phyloP scores from a whole-genome alignment of 2,329 filamentous ascomycete species.

The Cordyceps militaris region DNA sequence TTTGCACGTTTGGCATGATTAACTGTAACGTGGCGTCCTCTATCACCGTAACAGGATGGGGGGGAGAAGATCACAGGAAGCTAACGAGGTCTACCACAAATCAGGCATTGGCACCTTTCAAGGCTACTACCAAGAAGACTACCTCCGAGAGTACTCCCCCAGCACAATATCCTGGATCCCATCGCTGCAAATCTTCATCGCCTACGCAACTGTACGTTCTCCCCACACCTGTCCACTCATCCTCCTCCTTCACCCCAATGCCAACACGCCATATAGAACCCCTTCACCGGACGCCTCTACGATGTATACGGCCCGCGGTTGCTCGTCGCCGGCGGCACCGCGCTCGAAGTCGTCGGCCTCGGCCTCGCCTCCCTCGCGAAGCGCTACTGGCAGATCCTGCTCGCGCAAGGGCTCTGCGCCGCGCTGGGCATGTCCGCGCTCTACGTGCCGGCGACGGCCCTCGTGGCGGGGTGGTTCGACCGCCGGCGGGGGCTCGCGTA shows the following conservation, averaged over 20 bases:
- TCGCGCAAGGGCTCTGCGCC: slow-evolving; percentile 12
- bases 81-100: not conserved
- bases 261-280: slow-evolving; percentile 17
- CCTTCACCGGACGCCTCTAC: slow-evolving; percentile 35
- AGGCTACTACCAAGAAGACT: slow-evolving; percentile 41
- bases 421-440: slow-evolving; percentile 14
- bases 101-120: slow-evolving; percentile 42
- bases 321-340: slow-evolving; percentile 13
- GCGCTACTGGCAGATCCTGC: slow-evolving; percentile 12
- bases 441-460: slow-evolving; percentile 12
- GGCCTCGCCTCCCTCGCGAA: slow-evolving; percentile 6
- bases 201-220: slow-evolving; percentile 22
- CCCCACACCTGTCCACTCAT: not conserved
- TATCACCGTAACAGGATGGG: no score
- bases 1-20: slow-evolving; percentile 26
- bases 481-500: slow-evolving; percentile 21
- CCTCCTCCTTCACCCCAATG: not conserved
- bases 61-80: not conserved
- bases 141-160: slow-evolving; percentile 36
- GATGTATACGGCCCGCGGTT: slow-evolving; percentile 25
- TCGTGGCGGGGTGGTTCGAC: slow-evolving; percentile 18
- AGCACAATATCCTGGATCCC: slow-evolving; percentile 48
- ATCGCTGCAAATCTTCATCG: slow-evolving; percentile 33
- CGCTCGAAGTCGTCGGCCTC: slow-evolving; percentile 10
- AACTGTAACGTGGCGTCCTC: no score